These are phyloP conservation scores for Aspergillus glaucus DNA, from an alignment of 2,329 filamentous ascomycete species.

Conservation along the genomic window DNA sequence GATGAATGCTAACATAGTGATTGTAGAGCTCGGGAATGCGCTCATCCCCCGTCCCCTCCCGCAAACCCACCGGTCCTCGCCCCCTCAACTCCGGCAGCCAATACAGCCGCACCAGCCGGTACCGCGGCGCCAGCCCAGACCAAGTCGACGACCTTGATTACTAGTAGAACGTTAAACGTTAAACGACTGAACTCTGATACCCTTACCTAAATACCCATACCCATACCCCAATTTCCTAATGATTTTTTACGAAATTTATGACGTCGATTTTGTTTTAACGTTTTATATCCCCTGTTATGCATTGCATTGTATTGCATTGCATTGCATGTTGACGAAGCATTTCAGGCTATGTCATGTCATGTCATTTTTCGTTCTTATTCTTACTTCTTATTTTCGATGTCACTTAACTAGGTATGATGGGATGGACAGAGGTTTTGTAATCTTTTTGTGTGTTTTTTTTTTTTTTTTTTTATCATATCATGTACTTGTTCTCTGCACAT, in stretches of 20 bases:
- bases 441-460: conserved; percentile 2
- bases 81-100: conserved; percentile 35
- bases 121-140: conserved; percentile 36
- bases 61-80: conserved; percentile 45
- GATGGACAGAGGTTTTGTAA: conserved; percentile 9
- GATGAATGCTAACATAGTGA: conserved; percentile 4
- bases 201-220: conserved; percentile 1
- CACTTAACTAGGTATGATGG: background rate
- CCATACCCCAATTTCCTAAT: background rate
- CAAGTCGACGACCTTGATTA: conserved; percentile 36
- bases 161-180: conserved; percentile 10
- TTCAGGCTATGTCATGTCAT: conserved; percentile 1
- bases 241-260: background rate
- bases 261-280: background rate
- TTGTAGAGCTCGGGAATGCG: conserved; percentile 25
- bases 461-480: conserved; percentile 9
- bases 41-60: conserved; percentile 31
- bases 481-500: conserved; percentile 40
- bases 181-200: conserved; percentile 10
- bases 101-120: conserved; percentile 26
- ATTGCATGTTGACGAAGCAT: conserved; percentile 11
- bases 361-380: conserved; percentile 4
- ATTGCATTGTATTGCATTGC: conserved; percentile 3
- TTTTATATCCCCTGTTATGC: too few relatives aligned
- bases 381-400: background rate